A percentile compares a stretch with the other conserved stretches of the same genome.
Conservation (phyloP, 331 rosid species). For the Erythrophleum ivorense region DNA sequence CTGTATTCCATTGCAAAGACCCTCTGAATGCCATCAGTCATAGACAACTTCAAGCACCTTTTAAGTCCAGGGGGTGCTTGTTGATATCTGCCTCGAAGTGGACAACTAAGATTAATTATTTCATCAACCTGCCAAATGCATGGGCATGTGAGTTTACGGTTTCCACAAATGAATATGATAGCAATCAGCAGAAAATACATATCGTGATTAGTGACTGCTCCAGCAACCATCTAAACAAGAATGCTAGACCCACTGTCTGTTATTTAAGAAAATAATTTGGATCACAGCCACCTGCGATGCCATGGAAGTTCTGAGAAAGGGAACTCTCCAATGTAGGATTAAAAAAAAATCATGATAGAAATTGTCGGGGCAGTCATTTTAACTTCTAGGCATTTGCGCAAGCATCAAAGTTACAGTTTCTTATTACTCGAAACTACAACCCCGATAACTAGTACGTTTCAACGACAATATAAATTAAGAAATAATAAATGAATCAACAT, state of each 20-base stretch:
- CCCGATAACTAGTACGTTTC: neutral
- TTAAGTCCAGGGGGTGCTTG: slow-evolving; percentile 66
- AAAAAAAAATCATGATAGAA: neutral
- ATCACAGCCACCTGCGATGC: slow-evolving; percentile 13
- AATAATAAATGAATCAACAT: neutral
- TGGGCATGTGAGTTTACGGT: neutral
- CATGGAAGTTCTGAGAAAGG: neutral
- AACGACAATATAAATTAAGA: neutral
- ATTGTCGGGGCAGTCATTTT: neutral
- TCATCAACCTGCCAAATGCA: slow-evolving; percentile 77
- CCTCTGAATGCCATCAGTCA: slow-evolving; percentile 89
- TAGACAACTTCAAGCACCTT: slow-evolving; percentile 82
- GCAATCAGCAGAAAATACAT: neutral
- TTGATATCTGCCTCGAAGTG: slow-evolving; percentile 73
- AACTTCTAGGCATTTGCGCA: neutral
- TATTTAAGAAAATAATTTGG: neutral
- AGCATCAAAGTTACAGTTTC: slow-evolving; percentile 7
- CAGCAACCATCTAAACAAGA: slow-evolving; percentile 28
- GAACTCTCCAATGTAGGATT: neutral
- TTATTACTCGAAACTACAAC: neutral
- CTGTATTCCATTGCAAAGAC: slow-evolving; percentile 92
- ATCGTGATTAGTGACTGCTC: neutral
- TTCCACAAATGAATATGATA: slow-evolving; percentile 2
- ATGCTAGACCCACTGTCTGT: slow-evolving; percentile 11
- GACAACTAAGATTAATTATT: slow-evolving; percentile 67